Evolutionary conservation across 2,329 filamentous ascomycete species (phyloP), one percentile per base, ranked within the genome.

Genomic region (Alternaria ventricosa): DNA sequence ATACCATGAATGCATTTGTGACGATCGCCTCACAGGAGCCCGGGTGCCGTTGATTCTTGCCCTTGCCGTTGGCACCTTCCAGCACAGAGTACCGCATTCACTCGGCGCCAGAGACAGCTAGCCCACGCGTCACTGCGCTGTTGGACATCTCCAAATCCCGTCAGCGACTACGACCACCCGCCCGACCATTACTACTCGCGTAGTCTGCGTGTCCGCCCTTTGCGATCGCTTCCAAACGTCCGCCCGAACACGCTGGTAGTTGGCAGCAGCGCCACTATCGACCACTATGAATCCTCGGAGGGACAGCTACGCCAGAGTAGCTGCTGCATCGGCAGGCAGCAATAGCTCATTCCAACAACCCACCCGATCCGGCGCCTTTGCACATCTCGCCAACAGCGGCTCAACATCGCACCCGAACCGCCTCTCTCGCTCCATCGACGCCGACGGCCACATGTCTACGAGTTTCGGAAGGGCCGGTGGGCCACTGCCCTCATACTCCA

Each of bases 231-330:
- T 36, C 55, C 44, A 55, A 23, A 49, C 49, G 44, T 51, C 56
- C 27, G 33, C 43, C 18, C 56, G 30, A 43, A 45, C 84, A 87
- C 61, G 86, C 85, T 58, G 86, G 86, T 20, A 54, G 50, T 55
- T 47, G 33, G 50, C 51, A n/a, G 36, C 18, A 36, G 28, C 51
- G 54, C 55, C 57, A 61, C 60, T 44, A 47, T 55, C 58, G 36
- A 57, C 44, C 49, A 50, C 46, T 41, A 68, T 69, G 56, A 71
- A 65, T 22, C 61, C 65, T 57, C 65, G 65, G 18, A 53, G 65
- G 23, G 65, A 66, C 47, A 70, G 87, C 68, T 86, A 86, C 45
- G 89, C 88, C 55, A 89, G 89, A 80, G 87, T 88, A 71, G 88
- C 87, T 25, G 86, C 86, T 57, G 87, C 87, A 43, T 83, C 82